phyloP scores from a whole-genome alignment of 2,329 filamentous ascomycete species.

The Sarocladium brachiariae region DNA sequence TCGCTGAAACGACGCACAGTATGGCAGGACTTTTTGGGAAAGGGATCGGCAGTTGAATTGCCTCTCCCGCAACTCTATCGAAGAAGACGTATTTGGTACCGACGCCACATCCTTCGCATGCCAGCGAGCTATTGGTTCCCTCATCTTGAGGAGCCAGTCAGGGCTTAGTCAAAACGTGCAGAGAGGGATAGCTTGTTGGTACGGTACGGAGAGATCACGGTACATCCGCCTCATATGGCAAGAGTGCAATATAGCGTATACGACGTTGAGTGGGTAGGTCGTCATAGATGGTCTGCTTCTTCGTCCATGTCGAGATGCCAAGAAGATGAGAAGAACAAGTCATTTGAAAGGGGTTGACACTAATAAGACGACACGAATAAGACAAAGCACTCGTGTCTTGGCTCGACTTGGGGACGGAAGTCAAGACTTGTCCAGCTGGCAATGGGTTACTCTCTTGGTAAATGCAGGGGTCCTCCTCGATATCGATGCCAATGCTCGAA shows the following conservation, averaged over 20 bases:
- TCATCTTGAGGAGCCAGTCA: neutral
- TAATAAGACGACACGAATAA: no score
- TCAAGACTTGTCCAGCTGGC: no score
- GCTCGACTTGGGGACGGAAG: neutral
- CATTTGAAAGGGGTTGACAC: no score
- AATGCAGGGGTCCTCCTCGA: neutral
- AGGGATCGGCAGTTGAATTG: constrained; percentile 7
- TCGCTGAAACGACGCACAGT: neutral
- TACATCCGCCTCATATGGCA: neutral
- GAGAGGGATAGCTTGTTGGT: neutral
- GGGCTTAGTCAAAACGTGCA: neutral
- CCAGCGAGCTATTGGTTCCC: neutral
- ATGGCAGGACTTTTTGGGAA: neutral
- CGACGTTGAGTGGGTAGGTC: neutral
- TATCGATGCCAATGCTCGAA: neutral
- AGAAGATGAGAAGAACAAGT: no score
- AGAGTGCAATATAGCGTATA: constrained; percentile 3
- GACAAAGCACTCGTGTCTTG: no score
- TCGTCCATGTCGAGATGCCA: no score
- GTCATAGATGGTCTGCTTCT: no score
- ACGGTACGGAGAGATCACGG: constrained; percentile 6
- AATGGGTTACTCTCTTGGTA: no score
- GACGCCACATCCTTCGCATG: neutral
- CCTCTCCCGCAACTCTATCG: constrained; percentile 8
- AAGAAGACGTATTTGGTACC: neutral